A percentile compares a stretch with the other conserved stretches of the same genome.
phyloP scores from a whole-genome alignment of 2,329 filamentous ascomycete genomes.

The Xenoacremonium recifei region DNA sequence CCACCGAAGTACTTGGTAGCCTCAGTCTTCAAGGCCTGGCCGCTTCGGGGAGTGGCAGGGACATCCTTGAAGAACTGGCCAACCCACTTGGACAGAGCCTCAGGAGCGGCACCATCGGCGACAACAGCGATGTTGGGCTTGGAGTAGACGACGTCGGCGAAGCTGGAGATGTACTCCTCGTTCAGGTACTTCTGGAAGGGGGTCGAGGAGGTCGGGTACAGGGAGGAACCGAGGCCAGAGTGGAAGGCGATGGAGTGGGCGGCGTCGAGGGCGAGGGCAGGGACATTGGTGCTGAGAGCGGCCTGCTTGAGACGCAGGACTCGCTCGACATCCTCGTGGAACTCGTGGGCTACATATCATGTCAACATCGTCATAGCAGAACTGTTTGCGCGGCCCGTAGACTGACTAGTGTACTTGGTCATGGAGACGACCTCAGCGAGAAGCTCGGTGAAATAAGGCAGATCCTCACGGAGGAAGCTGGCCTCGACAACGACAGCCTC shows the following conservation, averaged over 20 bases:
- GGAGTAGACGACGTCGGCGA: slow-evolving; percentile 75
- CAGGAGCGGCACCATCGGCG: slow-evolving; percentile 79
- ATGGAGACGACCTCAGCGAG: slow-evolving; percentile 86
- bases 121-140: slow-evolving; percentile 91
- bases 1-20: slow-evolving; percentile 89
- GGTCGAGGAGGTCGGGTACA: slow-evolving; percentile 69
- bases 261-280: slow-evolving; percentile 75
- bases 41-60: slow-evolving; percentile 51
- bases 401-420: slow-evolving; percentile 79
- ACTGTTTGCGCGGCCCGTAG: slow-evolving; percentile 2
- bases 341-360: slow-evolving; percentile 69
- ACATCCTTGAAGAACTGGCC: slow-evolving; percentile 84
- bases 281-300: slow-evolving; percentile 60
- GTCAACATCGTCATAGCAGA: slow-evolving; percentile 12
- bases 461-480: slow-evolving; percentile 91
- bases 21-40: slow-evolving; percentile 54
- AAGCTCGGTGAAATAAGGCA: slow-evolving; percentile 96
- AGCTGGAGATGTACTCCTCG: slow-evolving; percentile 71
- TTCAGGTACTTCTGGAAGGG: slow-evolving; percentile 79
- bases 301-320: slow-evolving; percentile 77
- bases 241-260: slow-evolving; percentile 90
- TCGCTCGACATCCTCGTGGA: slow-evolving; percentile 81
- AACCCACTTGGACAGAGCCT: slow-evolving; percentile 83
- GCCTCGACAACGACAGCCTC: slow-evolving; percentile 91
- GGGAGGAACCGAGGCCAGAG: slow-evolving; percentile 78